These are phyloP conservation scores for Amaranthus cruentus DNA, from an alignment of 148 eudicot genomes.

Conservation along the genomic window DNA sequence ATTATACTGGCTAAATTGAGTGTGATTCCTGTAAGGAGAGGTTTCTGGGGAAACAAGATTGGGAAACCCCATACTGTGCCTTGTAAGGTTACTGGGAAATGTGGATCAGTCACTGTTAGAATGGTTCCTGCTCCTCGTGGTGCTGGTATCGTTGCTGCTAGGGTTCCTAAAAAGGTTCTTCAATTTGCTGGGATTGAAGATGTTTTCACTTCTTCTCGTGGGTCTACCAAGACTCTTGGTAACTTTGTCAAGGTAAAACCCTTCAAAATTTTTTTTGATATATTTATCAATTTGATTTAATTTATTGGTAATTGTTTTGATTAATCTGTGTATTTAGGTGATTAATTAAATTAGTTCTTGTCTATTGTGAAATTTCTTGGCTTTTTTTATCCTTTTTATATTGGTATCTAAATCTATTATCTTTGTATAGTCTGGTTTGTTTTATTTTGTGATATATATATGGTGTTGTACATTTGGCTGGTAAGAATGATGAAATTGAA, in stretches of 20 bases:
- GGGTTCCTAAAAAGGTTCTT: conserved; percentile 21
- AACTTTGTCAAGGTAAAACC: conserved; percentile 68
- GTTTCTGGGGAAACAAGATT: conserved; percentile 91
- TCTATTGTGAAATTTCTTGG: no score
- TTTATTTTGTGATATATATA: no score
- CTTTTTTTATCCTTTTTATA: no score
- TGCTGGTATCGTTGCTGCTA: conserved; percentile 75
- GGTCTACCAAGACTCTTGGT: conserved; percentile 80
- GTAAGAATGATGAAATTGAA: no score
- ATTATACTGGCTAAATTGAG: conserved; percentile 71
- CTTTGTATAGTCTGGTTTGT: no score
- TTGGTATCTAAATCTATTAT: no score
- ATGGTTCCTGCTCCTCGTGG: conserved; percentile 87
- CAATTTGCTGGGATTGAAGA: conserved; percentile 91
- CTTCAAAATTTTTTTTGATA: not conserved
- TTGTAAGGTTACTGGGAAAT: conserved; percentile 78
- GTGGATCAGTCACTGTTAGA: conserved; percentile 76
- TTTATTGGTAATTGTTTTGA: no score
- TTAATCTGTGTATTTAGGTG: no score
- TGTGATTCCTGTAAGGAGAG: conserved; percentile 75
- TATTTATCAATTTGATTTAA: not conserved
- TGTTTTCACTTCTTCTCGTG: conserved; percentile 78
- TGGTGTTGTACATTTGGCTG: no score
- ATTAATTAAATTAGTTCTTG: no score
- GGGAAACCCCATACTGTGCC: conserved; percentile 77